Evolutionary conservation across 1,284 basidiomycete species (phyloP).

Genomic region (Moesziomyces globuligerus): DNA sequence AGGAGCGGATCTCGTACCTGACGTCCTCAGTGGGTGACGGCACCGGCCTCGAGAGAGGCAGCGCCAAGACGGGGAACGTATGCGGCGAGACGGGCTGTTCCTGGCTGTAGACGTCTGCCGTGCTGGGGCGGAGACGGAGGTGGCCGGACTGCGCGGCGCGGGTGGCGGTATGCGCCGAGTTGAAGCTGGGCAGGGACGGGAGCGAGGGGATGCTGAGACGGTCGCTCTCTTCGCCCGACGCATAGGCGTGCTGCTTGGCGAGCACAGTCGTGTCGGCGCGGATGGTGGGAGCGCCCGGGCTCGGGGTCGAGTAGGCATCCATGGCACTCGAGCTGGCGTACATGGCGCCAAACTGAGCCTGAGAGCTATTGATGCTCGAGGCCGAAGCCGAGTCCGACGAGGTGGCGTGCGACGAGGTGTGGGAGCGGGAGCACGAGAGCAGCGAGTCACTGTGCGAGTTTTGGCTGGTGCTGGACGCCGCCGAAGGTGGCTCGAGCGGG

Average conservation of each 20-base stretch:
- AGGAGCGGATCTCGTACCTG: slow-evolving; percentile 23
- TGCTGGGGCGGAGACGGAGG: slow-evolving; percentile 33
- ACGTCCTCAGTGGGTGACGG: slow-evolving; percentile 10
- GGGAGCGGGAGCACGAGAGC: slow-evolving; percentile 29
- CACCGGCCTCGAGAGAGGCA: slow-evolving; percentile 1
- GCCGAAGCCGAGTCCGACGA: slow-evolving; percentile 23
- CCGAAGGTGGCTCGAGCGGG: background rate
- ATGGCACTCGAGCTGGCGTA: too few species aligned
- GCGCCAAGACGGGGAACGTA: slow-evolving; percentile 1
- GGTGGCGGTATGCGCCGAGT: slow-evolving; percentile 28
- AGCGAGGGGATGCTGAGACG: slow-evolving; percentile 27
- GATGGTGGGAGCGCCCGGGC: background rate
- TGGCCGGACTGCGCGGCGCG: background rate
- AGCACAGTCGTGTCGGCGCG: background rate
- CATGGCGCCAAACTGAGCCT: too few species aligned
- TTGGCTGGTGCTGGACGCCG: background rate
- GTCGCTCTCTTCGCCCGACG: slow-evolving; percentile 6
- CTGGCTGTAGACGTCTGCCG: slow-evolving; percentile 42
- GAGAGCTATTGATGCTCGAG: slow-evolving; percentile 11
- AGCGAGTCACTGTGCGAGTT: slow-evolving; percentile 30
- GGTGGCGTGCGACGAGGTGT: slow-evolving; percentile 24
- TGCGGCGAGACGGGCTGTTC: slow-evolving; percentile 10
- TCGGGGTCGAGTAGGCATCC: background rate
- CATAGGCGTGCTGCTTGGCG: background rate
- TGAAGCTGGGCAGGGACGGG: slow-evolving; percentile 29